A percentile compares a stretch with the other conserved stretches of the same genome.
Evolutionary conservation across 73 alveolate species (phyloP).

Genomic region (Blepharisma japonicum): DNA sequence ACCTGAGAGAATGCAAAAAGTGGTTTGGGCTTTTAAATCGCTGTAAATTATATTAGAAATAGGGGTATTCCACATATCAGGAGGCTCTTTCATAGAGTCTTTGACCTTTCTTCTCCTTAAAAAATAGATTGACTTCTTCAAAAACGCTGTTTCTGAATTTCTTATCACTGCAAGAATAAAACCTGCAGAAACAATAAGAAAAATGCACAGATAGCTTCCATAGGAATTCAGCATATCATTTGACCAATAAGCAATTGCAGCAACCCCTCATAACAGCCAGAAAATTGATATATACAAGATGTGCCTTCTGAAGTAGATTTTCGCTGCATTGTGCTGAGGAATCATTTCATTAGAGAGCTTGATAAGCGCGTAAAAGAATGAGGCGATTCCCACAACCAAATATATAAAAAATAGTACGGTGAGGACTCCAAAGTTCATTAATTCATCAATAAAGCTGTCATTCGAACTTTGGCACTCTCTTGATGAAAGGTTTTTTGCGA

Average conservation of each 20-base stretch:
- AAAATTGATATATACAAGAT: neutral
- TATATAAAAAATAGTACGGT: neutral
- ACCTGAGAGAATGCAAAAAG: slow-evolving; percentile 22
- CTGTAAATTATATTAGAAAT: neutral
- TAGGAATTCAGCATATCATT: neutral
- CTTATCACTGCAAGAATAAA: slow-evolving; percentile 1
- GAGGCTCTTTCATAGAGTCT: neutral
- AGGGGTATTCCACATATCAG: slow-evolving; percentile 22
- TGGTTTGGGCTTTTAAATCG: slow-evolving; percentile 13
- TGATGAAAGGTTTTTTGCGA: neutral
- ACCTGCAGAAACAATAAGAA: neutral
- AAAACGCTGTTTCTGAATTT: neutral
- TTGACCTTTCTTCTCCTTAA: neutral
- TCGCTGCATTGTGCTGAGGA: neutral
- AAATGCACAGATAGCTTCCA: neutral
- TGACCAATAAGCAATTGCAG: neutral
- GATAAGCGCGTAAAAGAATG: neutral
- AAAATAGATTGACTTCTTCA: neutral
- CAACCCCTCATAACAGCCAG: neutral
- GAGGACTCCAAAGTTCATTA: slow-evolving; percentile 3
- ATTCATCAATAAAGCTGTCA: neutral
- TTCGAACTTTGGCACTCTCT: neutral
- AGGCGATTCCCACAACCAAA: neutral
- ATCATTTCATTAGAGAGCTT: neutral
- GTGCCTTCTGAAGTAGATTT: slow-evolving; percentile 4